phyloP scores from a whole-genome alignment of 768 basidiomycete species.

The Termitomyces bulborhizus region DNA sequence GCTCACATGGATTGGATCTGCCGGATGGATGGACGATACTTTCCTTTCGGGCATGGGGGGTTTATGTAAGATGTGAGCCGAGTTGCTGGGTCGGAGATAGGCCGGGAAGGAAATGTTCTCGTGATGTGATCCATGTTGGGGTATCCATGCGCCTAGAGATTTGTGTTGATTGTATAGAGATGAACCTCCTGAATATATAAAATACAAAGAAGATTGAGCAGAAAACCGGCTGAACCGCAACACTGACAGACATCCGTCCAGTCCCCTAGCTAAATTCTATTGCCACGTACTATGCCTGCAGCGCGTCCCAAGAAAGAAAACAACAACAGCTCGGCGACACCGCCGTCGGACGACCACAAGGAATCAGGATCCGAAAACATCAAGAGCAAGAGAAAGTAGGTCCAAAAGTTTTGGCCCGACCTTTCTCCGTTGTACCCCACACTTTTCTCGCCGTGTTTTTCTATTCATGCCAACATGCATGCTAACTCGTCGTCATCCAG shows the following conservation, averaged over 20 bases:
- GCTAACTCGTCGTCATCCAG: constrained; percentile 33
- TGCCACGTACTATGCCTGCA: constrained; percentile 44
- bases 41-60: constrained; percentile 21
- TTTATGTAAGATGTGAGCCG: constrained; percentile 19
- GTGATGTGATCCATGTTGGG: constrained; percentile 32
- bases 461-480: constrained; percentile 15
- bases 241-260: too few relatives aligned
- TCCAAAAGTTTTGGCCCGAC: constrained; percentile 36
- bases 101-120: constrained; percentile 33
- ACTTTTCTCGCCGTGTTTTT: too few relatives aligned
- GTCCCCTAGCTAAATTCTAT: too few relatives aligned
- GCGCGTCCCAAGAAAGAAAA: constrained; percentile 61
- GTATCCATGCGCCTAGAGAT: constrained; percentile 16
- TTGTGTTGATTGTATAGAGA: constrained; percentile 20
- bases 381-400: constrained; percentile 79
- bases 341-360: constrained; percentile 58
- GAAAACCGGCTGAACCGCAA: too few relatives aligned
- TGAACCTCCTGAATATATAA: constrained; percentile 21
- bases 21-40: constrained; percentile 15
- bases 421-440: constrained; percentile 41
- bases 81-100: constrained; percentile 37
- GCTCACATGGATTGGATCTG: constrained; percentile 19
- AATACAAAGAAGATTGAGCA: constrained; percentile 23
- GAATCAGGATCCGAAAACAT: constrained; percentile 53
- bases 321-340: constrained; percentile 44